These are phyloP conservation scores for Cladorrhinum sp. DNA, from an alignment of 2,329 filamentous ascomycete species.

Conservation along the genomic window DNA sequence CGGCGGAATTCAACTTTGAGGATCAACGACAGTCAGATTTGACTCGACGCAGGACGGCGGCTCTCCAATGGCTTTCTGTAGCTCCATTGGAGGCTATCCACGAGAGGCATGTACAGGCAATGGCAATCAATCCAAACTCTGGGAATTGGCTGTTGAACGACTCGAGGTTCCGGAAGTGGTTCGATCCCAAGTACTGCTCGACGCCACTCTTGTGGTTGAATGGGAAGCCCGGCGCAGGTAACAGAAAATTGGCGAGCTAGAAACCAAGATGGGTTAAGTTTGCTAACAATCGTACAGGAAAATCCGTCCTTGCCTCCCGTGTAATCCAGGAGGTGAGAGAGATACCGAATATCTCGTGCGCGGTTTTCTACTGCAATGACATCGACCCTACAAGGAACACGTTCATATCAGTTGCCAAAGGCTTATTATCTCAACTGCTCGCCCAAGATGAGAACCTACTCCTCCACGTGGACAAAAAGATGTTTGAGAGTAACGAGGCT, in stretches of 20 bases:
- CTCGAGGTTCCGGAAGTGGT: background rate
- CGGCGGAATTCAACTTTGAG: background rate
- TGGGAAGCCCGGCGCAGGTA: conserved; percentile 12
- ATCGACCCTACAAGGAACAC: conserved; percentile 4
- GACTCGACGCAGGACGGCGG: background rate
- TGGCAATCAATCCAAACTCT: background rate
- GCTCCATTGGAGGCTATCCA: background rate
- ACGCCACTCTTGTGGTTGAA: conserved; percentile 9
- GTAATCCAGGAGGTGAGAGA: background rate
- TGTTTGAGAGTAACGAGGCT: background rate
- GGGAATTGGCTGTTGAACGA: background rate
- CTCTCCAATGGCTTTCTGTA: background rate
- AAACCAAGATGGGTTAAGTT: background rate
- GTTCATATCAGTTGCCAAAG: background rate
- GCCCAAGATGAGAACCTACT: background rate
- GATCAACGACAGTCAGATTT: background rate
- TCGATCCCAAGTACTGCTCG: background rate
- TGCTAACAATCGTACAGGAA: background rate
- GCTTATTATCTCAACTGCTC: background rate
- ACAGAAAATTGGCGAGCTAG: background rate
- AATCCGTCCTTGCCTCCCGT: conserved; percentile 12
- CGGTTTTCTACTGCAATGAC: conserved; percentile 7
- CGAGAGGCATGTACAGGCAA: background rate
- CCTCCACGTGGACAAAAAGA: background rate
- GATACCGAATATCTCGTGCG: background rate